phyloP scores from a whole-genome alignment of 2,329 filamentous ascomycete genomes.

The Thyridium curvatum region DNA sequence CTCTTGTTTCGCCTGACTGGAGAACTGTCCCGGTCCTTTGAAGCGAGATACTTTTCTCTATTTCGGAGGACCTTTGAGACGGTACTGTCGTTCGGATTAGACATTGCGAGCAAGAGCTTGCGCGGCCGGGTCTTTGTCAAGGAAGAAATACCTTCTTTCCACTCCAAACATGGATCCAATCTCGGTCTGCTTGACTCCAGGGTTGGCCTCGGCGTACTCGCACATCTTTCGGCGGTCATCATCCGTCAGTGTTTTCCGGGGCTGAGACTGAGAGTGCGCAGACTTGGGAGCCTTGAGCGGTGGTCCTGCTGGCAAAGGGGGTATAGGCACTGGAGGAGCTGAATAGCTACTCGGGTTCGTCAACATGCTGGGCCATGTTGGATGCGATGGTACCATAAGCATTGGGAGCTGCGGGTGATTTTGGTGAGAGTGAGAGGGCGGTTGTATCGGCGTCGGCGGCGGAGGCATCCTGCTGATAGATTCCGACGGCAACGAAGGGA shows the following conservation, averaged over 20 bases:
- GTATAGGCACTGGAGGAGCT: constrained; percentile 51
- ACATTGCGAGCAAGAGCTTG: constrained; percentile 8
- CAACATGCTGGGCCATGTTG: constrained; percentile 76
- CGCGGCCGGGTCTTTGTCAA: background rate
- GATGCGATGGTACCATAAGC: constrained; percentile 62
- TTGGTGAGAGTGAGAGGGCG: constrained; percentile 32
- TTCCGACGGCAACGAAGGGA: constrained; percentile 47
- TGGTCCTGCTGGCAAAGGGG: constrained; percentile 42
- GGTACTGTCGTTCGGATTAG: constrained; percentile 56
- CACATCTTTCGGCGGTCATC: constrained; percentile 91
- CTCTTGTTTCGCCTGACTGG: constrained; percentile 78
- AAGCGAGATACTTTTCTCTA: constrained; percentile 88
- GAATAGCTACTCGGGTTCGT: constrained; percentile 63
- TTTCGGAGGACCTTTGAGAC: constrained; percentile 96
- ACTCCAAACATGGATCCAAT: constrained; percentile 95
- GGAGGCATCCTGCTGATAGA: constrained; percentile 48
- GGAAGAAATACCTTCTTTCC: constrained; percentile 74
- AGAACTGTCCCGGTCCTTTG: constrained; percentile 71
- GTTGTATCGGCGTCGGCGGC: constrained; percentile 51
- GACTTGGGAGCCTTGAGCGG: constrained; percentile 42
- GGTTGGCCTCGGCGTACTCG: constrained; percentile 84
- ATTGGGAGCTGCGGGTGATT: constrained; percentile 54
- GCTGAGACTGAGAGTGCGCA: constrained; percentile 52
- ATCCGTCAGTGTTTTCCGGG: constrained; percentile 83
- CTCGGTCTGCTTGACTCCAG: constrained; percentile 87